Conservation (phyloP, 75 land plant genomes). For the Pinus taeda region DNA sequence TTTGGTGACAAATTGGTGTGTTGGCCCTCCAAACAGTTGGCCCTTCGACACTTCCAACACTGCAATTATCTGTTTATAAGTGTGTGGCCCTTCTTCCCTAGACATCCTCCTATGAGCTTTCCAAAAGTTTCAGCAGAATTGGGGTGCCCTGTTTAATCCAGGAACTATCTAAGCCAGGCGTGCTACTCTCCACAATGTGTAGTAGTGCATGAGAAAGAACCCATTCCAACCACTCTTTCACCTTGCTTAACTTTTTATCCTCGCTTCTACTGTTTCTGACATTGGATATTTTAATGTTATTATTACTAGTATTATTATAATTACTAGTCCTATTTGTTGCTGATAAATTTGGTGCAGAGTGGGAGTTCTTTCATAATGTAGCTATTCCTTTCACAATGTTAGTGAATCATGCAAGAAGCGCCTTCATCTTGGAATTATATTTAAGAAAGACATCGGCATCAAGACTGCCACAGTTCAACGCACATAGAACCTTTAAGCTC, state of each 20-base stretch:
- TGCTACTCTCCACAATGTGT: constrained; percentile 82
- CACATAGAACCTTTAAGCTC: constrained; percentile 73
- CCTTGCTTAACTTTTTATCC: constrained; percentile 31
- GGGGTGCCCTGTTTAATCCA: constrained; percentile 92
- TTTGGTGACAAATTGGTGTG: no score
- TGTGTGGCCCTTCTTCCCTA: constrained; percentile 89
- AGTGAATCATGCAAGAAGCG: constrained; percentile 57
- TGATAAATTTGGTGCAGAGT: constrained; percentile 2
- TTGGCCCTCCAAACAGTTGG: no score
- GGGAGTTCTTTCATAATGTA: constrained; percentile 24
- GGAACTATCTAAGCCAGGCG: constrained; percentile 64
- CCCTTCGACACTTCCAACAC: no score
- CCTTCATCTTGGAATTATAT: constrained; percentile 33
- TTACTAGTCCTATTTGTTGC: background rate
- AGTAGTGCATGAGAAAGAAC: constrained; percentile 72
- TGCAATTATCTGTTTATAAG: no score
- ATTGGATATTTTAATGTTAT: constrained; percentile 4
- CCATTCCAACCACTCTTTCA: constrained; percentile 90
- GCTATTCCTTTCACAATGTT: constrained; percentile 60
- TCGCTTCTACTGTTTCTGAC: constrained; percentile 9
- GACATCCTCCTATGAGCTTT: constrained; percentile 92
- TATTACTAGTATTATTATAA: no score
- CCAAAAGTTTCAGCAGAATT: constrained; percentile 70
- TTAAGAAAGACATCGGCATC: constrained; percentile 35
- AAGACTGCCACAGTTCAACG: constrained; percentile 68